phyloP scores from a whole-genome alignment of 2,329 filamentous ascomycete species.

The Cladophialophora exuberans region DNA sequence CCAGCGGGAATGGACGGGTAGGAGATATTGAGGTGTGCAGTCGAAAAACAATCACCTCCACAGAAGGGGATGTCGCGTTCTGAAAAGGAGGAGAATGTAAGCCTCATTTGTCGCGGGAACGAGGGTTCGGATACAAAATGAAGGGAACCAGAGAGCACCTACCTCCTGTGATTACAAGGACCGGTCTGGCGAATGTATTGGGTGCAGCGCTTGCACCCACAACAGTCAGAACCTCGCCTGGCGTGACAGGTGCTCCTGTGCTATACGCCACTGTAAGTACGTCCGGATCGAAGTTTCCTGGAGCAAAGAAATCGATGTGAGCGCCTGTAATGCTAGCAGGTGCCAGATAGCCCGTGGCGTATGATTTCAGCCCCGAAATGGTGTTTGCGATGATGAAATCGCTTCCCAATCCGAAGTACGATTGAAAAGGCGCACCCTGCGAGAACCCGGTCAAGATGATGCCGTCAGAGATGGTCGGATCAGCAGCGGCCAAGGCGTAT shows the following conservation, averaged over 20 bases:
- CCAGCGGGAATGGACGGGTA: conserved; percentile 48
- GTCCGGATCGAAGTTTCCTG: conserved; percentile 13
- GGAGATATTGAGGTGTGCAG: not conserved
- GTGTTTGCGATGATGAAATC: not conserved
- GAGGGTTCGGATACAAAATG: not conserved
- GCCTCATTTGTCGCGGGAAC: not conserved
- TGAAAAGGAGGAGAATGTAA: not conserved
- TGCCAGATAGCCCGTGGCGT: not conserved
- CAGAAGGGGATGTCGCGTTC: conserved; percentile 41
- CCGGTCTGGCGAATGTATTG: conserved; percentile 35
- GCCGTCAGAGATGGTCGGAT: not conserved
- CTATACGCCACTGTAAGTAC: conserved; percentile 11
- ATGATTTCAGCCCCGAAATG: conserved; percentile 34
- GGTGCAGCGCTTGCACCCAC: conserved; percentile 28
- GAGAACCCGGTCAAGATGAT: not conserved
- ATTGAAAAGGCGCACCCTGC: not conserved
- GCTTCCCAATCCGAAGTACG: not conserved
- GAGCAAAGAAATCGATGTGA: conserved; percentile 21
- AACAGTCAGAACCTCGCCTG: conserved; percentile 23
- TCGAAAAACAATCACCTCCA: conserved; percentile 41
- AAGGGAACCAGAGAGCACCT: too few species aligned
- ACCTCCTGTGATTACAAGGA: conserved; percentile 38
- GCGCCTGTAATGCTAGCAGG: not conserved
- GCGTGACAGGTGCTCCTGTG: conserved; percentile 16
- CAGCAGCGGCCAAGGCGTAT: not conserved